Evolutionary conservation across 768 basidiomycete species (phyloP).

Genomic region (Hericium coralloides): DNA sequence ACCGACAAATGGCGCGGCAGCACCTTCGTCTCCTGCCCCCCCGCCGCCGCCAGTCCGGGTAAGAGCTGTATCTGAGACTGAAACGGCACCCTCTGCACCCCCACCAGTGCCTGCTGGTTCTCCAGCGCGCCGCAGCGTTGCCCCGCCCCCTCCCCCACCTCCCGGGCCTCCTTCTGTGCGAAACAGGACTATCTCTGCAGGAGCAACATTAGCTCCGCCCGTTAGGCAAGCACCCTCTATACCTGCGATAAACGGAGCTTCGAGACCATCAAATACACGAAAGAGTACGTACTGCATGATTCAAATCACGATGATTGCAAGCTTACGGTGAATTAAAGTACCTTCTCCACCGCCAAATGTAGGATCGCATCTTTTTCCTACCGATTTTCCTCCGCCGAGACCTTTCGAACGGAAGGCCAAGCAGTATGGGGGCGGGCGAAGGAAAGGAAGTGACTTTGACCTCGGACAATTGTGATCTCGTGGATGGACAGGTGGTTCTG

Average conservation of each 20-base stretch:
- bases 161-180: constrained; percentile 15
- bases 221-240: constrained; percentile 5
- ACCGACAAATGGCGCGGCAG: not conserved
- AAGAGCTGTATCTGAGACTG: constrained; percentile 12
- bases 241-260: constrained; percentile 14
- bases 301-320: not conserved
- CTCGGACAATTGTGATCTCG: constrained; percentile 23
- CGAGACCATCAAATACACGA: not conserved
- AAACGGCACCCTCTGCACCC: not conserved
- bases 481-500: not conserved
- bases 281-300: constrained; percentile 18
- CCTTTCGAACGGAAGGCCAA: constrained; percentile 41
- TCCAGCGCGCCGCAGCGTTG: constrained; percentile 11
- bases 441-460: constrained; percentile 68
- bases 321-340: constrained; percentile 24
- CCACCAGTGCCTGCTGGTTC: not conserved
- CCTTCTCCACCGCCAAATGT: constrained; percentile 53
- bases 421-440: constrained; percentile 57
- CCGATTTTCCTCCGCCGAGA: constrained; percentile 72
- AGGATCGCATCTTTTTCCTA: constrained; percentile 65
- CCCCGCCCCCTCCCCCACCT: constrained; percentile 15
- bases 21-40: constrained; percentile 6
- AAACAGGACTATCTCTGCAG: constrained; percentile 9
- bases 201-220: constrained; percentile 11
- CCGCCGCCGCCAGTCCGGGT: constrained; percentile 21